Conservation (phyloP, 768 basidiomycete species). For the Psilocybe cubensis region DNA sequence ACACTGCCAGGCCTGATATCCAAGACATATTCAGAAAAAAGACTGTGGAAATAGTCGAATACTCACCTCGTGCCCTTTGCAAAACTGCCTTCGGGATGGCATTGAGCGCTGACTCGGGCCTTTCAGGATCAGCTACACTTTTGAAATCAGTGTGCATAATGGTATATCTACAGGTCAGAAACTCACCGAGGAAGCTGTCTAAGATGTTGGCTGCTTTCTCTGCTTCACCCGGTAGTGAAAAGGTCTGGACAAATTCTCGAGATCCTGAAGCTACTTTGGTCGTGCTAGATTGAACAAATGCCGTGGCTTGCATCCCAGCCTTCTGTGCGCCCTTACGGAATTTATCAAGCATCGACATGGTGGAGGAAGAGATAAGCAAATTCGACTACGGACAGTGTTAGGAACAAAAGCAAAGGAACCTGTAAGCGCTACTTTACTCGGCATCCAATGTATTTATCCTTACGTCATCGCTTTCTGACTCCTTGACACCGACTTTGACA, state of each 20-base stretch:
- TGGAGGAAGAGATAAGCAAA: not conserved
- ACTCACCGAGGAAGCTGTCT: constrained; percentile 84
- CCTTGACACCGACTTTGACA: not conserved
- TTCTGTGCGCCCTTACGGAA: constrained; percentile 81
- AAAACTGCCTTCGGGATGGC: constrained; percentile 92
- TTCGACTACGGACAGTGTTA: not conserved
- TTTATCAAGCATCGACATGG: constrained; percentile 71
- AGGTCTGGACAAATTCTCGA: constrained; percentile 79
- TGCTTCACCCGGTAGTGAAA: constrained; percentile 89
- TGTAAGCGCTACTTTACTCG: not conserved
- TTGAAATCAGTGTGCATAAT: not conserved
- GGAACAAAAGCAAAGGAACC: not conserved
- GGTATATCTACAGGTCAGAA: not conserved
- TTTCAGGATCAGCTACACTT: constrained; percentile 76
- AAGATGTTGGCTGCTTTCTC: constrained; percentile 94
- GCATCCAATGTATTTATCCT: not conserved
- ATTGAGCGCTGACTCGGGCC: constrained; percentile 91
- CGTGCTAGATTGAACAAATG: constrained; percentile 70
- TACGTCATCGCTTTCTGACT: constrained; percentile 17
- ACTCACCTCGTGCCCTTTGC: constrained; percentile 80
- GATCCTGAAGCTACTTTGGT: constrained; percentile 76
- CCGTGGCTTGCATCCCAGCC: constrained; percentile 79
- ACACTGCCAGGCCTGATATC: constrained; percentile 84
- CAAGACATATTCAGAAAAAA: not conserved
- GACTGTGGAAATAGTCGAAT: not conserved